Percentiles rank a stretch among this genome's conserved stretches.
Conservation (phyloP, 1,284 basidiomycete species). For the Cutaneotrichosporon dermatis region DNA sequence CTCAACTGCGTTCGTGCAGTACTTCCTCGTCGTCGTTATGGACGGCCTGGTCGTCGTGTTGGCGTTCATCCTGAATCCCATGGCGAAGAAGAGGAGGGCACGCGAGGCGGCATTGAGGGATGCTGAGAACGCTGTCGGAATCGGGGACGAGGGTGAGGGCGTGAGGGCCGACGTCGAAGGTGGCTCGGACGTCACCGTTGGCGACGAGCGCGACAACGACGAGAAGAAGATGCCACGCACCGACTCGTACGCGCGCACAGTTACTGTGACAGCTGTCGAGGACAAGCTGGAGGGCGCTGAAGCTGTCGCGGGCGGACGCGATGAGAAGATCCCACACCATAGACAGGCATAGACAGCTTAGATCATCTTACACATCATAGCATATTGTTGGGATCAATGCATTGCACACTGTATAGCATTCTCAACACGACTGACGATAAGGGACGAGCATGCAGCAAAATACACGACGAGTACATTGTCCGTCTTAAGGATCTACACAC, state of each 20-base stretch:
- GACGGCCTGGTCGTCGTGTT: conserved; percentile 59
- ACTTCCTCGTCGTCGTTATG: conserved; percentile 53
- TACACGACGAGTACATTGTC: not conserved
- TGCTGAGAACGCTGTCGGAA: not conserved
- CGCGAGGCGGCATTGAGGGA: conserved; percentile 4
- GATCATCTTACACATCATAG: too few relatives aligned
- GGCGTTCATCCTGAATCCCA: conserved; percentile 62
- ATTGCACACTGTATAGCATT: too few relatives aligned
- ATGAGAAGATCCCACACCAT: too few relatives aligned
- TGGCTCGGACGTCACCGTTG: not conserved
- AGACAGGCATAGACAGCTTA: too few relatives aligned
- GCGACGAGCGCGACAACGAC: not conserved
- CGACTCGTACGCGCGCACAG: not conserved
- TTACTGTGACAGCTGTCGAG: not conserved
- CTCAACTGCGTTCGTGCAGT: conserved; percentile 59
- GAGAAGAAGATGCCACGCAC: not conserved
- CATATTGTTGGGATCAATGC: too few relatives aligned
- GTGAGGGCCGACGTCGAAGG: not conserved
- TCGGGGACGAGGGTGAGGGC: not conserved
- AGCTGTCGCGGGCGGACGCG: too few relatives aligned
- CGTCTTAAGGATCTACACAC: not conserved
- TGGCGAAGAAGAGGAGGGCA: conserved; percentile 35
- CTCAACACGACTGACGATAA: too few relatives aligned
- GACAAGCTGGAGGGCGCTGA: too few relatives aligned
- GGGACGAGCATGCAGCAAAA: too few relatives aligned